phyloP scores from a whole-genome alignment of 129 eudicot genomes.

The Flaveria trinervia region DNA sequence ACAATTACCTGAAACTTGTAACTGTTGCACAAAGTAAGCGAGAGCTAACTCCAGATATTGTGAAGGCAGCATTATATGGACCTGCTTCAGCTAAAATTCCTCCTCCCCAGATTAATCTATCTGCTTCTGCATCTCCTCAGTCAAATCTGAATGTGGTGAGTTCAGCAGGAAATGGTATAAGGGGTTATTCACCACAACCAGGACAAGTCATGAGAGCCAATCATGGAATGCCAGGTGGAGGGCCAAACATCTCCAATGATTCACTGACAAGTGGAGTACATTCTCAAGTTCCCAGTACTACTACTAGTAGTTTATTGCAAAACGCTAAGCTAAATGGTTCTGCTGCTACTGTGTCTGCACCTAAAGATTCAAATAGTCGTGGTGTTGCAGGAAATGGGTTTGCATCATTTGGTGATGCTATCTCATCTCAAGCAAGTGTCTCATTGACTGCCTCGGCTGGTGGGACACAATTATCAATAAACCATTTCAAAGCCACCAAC shows the following conservation, averaged over 20 bases:
- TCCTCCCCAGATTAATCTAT: slow-evolving; percentile 75
- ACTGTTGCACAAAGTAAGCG: slow-evolving; percentile 95
- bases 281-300: slow-evolving; percentile 1
- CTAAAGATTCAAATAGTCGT: slow-evolving; percentile 13
- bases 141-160: slow-evolving; percentile 37
- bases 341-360: slow-evolving; percentile 24
- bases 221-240: slow-evolving; percentile 55
- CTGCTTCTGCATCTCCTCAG: slow-evolving; percentile 42
- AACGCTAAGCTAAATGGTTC: slow-evolving; percentile 33
- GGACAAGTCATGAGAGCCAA: slow-evolving; percentile 53
- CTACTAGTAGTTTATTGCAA: slow-evolving; percentile 4
- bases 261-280: slow-evolving; percentile 8
- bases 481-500: slow-evolving; percentile 35
- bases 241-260: slow-evolving; percentile 6
- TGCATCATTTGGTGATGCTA: slow-evolving; percentile 20
- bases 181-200: slow-evolving; percentile 57
- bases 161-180: slow-evolving; percentile 44
- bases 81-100: slow-evolving; percentile 95
- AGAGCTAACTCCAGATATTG: slow-evolving; percentile 84
- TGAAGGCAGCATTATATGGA: slow-evolving; percentile 81
- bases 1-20: slow-evolving; percentile 89
- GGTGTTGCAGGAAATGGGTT: slow-evolving; percentile 18
- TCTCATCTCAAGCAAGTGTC: slow-evolving; percentile 55
- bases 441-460: slow-evolving; percentile 36
- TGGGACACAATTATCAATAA: slow-evolving; percentile 22